Conservation (phyloP, 345 rosid genomes). For the Citrus inodora region DNA sequence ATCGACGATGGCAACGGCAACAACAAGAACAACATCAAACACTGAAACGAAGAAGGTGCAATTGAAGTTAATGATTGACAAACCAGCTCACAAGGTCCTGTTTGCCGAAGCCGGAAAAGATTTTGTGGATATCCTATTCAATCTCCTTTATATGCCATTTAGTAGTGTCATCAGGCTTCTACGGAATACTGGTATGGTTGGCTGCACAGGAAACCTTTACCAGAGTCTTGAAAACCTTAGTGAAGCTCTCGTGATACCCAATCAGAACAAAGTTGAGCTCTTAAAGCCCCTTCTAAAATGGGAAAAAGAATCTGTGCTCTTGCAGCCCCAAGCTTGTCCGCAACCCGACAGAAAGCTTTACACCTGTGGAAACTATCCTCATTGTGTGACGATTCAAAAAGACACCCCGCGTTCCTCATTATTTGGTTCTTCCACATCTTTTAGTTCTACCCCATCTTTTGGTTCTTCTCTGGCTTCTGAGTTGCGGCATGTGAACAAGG, state of each 20-base stretch:
- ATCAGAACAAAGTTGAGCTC: not conserved
- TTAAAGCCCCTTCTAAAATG: not conserved
- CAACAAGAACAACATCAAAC: not conserved
- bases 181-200: not conserved
- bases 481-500: not conserved
- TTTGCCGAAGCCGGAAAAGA: slow-evolving; percentile 13
- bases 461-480: fast-evolving
- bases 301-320: no score
- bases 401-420: not conserved
- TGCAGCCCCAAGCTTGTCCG: not conserved
- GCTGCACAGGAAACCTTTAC: slow-evolving; percentile 3
- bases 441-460: no score
- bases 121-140: slow-evolving; percentile 18
- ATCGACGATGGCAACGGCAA: no score
- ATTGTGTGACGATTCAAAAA: not conserved
- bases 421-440: no score
- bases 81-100: not conserved
- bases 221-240: not conserved
- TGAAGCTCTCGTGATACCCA: not conserved
- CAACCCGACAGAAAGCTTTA: not conserved
- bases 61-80: slow-evolving; percentile 19
- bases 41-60: not conserved
- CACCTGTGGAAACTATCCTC: no score
- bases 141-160: slow-evolving; percentile 20
- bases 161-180: slow-evolving; percentile 1